These are phyloP conservation scores for Pisolithus marmoratus DNA, from an alignment of 768 basidiomycete species.

Conservation along the genomic window DNA sequence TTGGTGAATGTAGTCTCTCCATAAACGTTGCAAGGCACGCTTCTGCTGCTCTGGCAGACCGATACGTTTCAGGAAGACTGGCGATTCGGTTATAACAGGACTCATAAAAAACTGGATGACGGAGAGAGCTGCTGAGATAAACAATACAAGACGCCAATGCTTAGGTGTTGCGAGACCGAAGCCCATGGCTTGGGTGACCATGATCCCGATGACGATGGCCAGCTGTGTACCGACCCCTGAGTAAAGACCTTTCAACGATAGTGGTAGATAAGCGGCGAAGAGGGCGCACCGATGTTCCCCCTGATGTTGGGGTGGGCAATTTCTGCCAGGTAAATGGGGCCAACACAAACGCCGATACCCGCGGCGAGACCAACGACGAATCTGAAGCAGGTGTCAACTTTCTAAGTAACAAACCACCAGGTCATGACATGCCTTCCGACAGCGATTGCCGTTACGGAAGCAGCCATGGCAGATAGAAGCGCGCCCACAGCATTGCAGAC, in stretches of 20 bases:
- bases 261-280: not conserved
- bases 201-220: conserved; percentile 79
- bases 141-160: conserved; percentile 66
- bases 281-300: conserved; percentile 58
- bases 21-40: conserved; percentile 41
- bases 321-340: conserved; percentile 81
- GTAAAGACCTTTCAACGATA: not conserved
- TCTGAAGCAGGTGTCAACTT: conserved; percentile 28
- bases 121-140: conserved; percentile 54
- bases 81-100: conserved; percentile 60
- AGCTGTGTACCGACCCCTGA: conserved; percentile 78
- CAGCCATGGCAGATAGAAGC: conserved; percentile 58
- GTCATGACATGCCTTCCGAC: conserved; percentile 53
- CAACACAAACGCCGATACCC: conserved; percentile 71
- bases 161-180: conserved; percentile 60
- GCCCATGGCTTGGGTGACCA: conserved; percentile 79
- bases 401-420: not conserved
- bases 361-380: conserved; percentile 65
- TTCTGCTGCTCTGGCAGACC: conserved; percentile 48
- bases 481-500: conserved; percentile 53
- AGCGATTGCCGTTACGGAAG: conserved; percentile 48
- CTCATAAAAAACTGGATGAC: conserved; percentile 52
- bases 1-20: conserved; percentile 38
- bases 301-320: conserved; percentile 74
- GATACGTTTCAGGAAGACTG: conserved; percentile 54